Evolutionary conservation across 1,284 basidiomycete species (phyloP).

Genomic region (Cutaneotrichosporon mucoides): DNA sequence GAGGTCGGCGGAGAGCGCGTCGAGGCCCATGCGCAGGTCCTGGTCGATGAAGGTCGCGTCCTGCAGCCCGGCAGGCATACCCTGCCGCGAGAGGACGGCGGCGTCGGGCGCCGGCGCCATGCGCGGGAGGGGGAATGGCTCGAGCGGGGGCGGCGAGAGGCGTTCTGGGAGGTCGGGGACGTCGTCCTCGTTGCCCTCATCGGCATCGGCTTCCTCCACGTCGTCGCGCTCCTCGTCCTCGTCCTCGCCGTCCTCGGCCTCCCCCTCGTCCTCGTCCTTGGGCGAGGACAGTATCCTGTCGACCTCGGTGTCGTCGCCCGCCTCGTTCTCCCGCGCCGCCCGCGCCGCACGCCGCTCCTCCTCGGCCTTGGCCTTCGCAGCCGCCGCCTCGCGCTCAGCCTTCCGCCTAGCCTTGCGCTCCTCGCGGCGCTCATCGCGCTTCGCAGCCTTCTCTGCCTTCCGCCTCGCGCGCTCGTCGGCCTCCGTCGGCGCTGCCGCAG

Average conservation of each 20-base stretch:
- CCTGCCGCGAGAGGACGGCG: constrained; percentile 65
- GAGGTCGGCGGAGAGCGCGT: constrained; percentile 40
- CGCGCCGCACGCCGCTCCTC: background rate
- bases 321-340: background rate
- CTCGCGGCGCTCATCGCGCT: constrained; percentile 15
- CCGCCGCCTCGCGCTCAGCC: constrained; percentile 11
- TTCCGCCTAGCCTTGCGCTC: constrained; percentile 13
- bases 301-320: constrained; percentile 22
- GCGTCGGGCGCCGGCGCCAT: constrained; percentile 68
- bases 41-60: constrained; percentile 70
- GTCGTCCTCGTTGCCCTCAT: constrained; percentile 18
- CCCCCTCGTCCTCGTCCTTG: background rate
- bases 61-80: constrained; percentile 67
- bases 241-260: constrained; percentile 10
- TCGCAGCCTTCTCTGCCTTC: constrained; percentile 18
- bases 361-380: constrained; percentile 1
- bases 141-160: constrained; percentile 37
- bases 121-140: constrained; percentile 64
- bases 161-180: constrained; percentile 19
- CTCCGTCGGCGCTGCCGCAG: background rate
- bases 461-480: constrained; percentile 8
- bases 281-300: constrained; percentile 10
- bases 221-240: constrained; percentile 18
- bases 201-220: constrained; percentile 21
- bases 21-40: constrained; percentile 54